Evolutionary conservation across 2,329 filamentous ascomycete genomes (phyloP).

Genomic region (Phyllosticta citriasiana): DNA sequence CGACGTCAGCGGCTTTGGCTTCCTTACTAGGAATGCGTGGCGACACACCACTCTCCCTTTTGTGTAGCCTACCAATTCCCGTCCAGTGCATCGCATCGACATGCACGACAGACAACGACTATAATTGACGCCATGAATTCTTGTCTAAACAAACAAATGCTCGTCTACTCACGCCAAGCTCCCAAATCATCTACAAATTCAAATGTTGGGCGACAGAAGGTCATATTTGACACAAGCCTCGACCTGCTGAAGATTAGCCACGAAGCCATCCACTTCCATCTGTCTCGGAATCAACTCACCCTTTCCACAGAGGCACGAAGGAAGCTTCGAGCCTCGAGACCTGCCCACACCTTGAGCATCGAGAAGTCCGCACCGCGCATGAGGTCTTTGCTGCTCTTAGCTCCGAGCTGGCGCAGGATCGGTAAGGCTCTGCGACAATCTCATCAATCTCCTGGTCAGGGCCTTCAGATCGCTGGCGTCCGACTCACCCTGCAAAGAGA

Average conservation of each 20-base stretch:
- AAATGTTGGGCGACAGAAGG: constrained; percentile 78
- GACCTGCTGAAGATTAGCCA: constrained; percentile 42
- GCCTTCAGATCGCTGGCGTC: background rate
- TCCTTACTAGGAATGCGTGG: background rate
- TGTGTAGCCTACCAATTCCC: background rate
- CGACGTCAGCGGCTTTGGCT: background rate
- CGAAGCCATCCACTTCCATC: background rate
- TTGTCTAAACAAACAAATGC: background rate
- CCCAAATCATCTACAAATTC: constrained; percentile 11
- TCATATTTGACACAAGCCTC: constrained; percentile 89
- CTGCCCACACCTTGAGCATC: constrained; percentile 86
- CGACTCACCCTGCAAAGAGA: constrained; percentile 59
- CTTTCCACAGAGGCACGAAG: constrained; percentile 85
- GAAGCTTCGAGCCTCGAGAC: constrained; percentile 78
- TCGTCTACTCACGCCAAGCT: background rate
- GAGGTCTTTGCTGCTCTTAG: constrained; percentile 51
- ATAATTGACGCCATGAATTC: background rate
- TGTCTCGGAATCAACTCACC: constrained; percentile 40
- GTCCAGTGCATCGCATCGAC: background rate
- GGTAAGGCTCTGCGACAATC: constrained; percentile 59
- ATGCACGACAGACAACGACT: background rate
- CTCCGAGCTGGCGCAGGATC: constrained; percentile 78
- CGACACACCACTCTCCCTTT: background rate
- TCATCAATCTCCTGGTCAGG: background rate
- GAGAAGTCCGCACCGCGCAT: constrained; percentile 39